Base-by-base conservation (phyloP, 768 basidiomycete genomes). In the Heimioporus sp. region DNA sequence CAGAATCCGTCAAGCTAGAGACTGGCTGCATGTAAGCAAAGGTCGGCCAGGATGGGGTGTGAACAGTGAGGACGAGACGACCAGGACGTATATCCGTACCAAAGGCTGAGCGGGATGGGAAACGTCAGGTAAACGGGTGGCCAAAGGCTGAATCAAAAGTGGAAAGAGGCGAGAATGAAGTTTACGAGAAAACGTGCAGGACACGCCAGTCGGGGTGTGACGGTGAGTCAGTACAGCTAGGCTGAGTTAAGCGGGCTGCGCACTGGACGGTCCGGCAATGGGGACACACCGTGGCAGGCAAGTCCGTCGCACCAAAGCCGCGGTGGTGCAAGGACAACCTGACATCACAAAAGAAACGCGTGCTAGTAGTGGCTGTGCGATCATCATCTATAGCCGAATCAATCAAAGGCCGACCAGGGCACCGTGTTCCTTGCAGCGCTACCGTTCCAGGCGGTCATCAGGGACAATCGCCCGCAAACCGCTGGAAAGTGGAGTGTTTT, bases 91-190 rank as follows among this genome's bases (percentile, higher is more conserved):
- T 67, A 59, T 56, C 53, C 57, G 57, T 40, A 51, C 45, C 59
- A 58, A 55, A 57, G 52, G 32, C 44, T 54, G 57, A 57, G 53
- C 62, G 61, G 67, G 67, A 65, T 64, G 67, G 67, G 9, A 67
- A 65, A 69, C 69, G 69, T 65, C 67, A 71, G 67, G 67, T 64
- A 69, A 71, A 71, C 67, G 65, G 69, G 62, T 67, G 67, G 67
- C 65, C 59, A 54, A 28, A 61, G 10, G 62, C 34, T 49, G 49
- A 57, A 57, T 58, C 63, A 48, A 66, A 66, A 68, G 64, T 21
- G 59, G 64, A 55, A 66, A 47, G 61, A 59, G 57, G 56, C 51
- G 36, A 56, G 51, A 55, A 60, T 52, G 52, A 65, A 57, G 24
- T 56, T 67, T 64, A 55, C 58, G 59, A 56, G 57, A 68, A 62